Base-by-base conservation (phyloP, 495 filamentous ascomycete species). In the Penicillium verhagenii region DNA sequence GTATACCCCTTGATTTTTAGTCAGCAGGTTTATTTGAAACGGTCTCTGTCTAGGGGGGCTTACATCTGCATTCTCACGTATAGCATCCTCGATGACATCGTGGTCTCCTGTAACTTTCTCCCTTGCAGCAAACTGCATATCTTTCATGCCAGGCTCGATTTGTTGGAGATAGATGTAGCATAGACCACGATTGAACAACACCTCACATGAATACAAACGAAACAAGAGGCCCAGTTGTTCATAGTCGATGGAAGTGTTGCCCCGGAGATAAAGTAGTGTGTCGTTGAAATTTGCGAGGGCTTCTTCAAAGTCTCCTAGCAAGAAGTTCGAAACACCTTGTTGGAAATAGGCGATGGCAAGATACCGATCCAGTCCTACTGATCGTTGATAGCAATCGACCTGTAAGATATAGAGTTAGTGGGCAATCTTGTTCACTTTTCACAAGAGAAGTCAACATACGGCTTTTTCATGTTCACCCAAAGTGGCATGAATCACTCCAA, bases 271-370 rank as follows among this genome's bases (percentile, higher is more conserved):
- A 26, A 96, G 76, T 50, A 99, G 76, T 4, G 95, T 96, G 60
- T 99, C 94, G 73, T 99, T 99, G 83, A 99, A 99, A 75, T 99
- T 97, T 48, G 92, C 92, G 55, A 97, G 76, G 45, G 94, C 94
- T 72, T 97, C 95, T 64, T 97, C 92, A 67, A 97, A 99, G 69
- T 99, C 95, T 51, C 91, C 92, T 29, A 97, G 80, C 47, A 99
- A 76, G 76, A 99, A 99, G 71, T 97, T 99, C 31, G 95, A 97
- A 1, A 99, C 94, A 23, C 94, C 94, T 72, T 97, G 90, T 64
- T 99, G 94, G 72, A 99, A 99, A 69, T 97, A 99, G 25, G 94
- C 95, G 46, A 99, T 90, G 43, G 94, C 94, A 19, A 99, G 87
- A 63, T 96, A 99, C 59, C 91, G 87, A 68, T 99, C 94, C 33